phyloP scores from a whole-genome alignment of 2,329 filamentous ascomycete genomes.

The Fusarium proliferatum region DNA sequence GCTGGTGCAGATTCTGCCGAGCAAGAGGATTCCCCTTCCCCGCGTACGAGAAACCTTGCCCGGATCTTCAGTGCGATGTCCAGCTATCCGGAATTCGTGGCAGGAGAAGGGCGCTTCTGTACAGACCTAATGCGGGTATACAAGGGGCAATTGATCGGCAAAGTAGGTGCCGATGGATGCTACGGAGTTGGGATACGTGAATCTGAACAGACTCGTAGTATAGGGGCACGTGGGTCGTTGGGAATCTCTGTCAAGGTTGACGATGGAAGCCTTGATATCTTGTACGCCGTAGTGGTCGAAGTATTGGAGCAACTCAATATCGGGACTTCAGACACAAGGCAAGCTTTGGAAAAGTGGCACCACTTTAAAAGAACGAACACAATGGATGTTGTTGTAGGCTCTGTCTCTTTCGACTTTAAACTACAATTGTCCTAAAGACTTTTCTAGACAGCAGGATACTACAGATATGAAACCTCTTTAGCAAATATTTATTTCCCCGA shows the following conservation, averaged over 20 bases:
- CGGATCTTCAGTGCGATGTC: neutral
- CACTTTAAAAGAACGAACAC: neutral
- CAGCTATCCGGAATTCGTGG: neutral
- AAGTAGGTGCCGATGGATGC: neutral
- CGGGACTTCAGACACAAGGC: neutral
- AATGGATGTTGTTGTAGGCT: neutral
- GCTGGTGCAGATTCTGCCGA: neutral
- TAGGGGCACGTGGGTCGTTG: neutral
- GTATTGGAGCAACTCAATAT: neutral
- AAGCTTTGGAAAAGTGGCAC: neutral
- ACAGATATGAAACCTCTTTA: no score
- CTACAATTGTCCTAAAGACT: neutral
- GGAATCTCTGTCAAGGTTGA: neutral
- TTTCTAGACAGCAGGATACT: no score
- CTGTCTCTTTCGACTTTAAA: neutral
- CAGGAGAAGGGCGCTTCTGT: neutral
- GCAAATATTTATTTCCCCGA: no score
- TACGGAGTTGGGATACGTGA: neutral
- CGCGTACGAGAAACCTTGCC: neutral
- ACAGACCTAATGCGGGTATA: neutral
- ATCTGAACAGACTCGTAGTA: neutral
- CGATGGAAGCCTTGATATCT: neutral
- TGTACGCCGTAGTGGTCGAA: neutral
- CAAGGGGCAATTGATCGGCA: neutral
- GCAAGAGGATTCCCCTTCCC: neutral